Evolutionary conservation across 805 yeast genomes (phyloP), one percentile per base, ranked within the genome.

Genomic region (Candida silvicultrix): DNA sequence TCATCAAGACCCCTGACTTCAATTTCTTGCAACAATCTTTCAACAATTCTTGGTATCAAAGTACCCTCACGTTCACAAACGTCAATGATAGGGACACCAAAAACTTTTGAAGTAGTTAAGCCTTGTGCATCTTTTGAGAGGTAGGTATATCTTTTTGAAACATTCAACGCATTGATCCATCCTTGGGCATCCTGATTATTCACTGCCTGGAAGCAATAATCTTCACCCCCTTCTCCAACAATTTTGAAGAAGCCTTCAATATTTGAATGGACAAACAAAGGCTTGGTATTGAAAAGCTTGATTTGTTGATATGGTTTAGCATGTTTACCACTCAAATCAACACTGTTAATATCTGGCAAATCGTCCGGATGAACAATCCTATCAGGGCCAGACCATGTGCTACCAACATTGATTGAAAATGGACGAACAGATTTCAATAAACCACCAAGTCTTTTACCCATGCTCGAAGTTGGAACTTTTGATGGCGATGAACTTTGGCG

Each of bases 1-100:
- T 90, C 97, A 53, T 88, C 89, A 25, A 92, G 62, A 0, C 98
- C 97, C 45, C 90, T 78, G n/a, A 71, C 66, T 63, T 92, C 98
- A 52, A 92, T 85, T 54, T 84, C 94, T 40, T 73, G 73, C 53
- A 89, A 71, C 39, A 92, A 66, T 46, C 74, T 73, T 32, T 74
- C 80, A 46, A 90, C 79, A 38, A 90, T 77, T 6, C 60, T 65
- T 1, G 98, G 98, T 29, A 81, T 68, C 2, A 65, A 50, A 0
- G 80, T 66, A 10, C 75, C 68, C 53, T 89, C 96, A 43, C 96
- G 71, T 45, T 71, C 77, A 61, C 97, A 89, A 4, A 89, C 77
- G 51, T 79, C 80, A 31, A 74, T 77, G 32, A 92, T 69, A 2
- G 98, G 96, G 40, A 89, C 84, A 14, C 97, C 97, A 72, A 90